These are phyloP conservation scores for Gaertneriomyces sp. DNA, from an alignment of 192 early-diverging fungal species.

Conservation along the genomic window DNA sequence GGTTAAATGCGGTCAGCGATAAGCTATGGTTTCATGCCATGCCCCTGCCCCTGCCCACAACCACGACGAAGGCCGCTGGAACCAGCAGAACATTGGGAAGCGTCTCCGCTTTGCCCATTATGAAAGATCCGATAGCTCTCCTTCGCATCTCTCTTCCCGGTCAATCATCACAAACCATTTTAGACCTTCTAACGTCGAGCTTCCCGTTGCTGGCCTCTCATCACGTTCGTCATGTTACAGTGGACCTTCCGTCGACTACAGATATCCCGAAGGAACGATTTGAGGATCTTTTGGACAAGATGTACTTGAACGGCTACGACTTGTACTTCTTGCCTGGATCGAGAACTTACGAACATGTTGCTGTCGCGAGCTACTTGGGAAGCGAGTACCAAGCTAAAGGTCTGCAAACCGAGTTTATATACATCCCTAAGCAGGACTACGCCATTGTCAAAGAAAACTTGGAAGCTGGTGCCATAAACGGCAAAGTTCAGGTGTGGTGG, in stretches of 20 bases:
- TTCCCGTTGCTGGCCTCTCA: background rate
- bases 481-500: conserved; percentile 17
- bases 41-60: background rate
- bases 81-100: background rate
- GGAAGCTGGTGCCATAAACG: conserved; percentile 6
- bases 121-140: conserved; percentile 7
- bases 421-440: conserved; percentile 14
- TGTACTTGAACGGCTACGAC: conserved; percentile 14
- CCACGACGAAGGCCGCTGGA: background rate
- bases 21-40: conserved; percentile 1
- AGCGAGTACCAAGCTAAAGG: conserved; percentile 2
- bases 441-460: conserved; percentile 5
- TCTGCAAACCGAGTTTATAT: conserved; percentile 10
- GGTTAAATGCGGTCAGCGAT: conserved; percentile 13
- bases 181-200: too few relatives aligned
- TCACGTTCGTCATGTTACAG: conserved; percentile 5
- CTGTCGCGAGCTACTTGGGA: conserved; percentile 11
- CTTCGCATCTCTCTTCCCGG: conserved; percentile 6
- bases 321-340: conserved; percentile 10
- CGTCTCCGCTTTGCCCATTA: background rate
- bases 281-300: background rate
- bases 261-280: background rate
- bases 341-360: conserved; percentile 5
- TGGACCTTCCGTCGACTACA: conserved; percentile 12
- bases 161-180: background rate